A percentile compares a stretch with the other conserved stretches of the same genome.
Evolutionary conservation across 2,329 filamentous ascomycete genomes (phyloP).

Genomic region (Cercospora sp.): DNA sequence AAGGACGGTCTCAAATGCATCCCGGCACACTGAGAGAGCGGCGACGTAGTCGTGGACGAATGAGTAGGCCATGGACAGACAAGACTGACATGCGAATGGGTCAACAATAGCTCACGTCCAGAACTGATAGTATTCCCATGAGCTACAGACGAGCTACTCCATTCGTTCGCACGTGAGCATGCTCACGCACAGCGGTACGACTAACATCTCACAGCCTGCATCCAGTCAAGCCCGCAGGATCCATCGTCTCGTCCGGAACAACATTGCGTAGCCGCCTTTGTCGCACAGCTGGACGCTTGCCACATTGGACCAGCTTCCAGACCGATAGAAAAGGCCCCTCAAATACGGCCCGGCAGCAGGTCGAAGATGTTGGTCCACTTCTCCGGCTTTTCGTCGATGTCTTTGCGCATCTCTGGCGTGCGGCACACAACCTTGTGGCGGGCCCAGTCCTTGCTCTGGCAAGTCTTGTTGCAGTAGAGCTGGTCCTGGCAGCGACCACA

Average conservation of each 20-base stretch:
- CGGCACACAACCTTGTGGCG: constrained; percentile 14
- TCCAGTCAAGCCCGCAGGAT: background rate
- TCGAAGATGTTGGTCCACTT: constrained; percentile 13
- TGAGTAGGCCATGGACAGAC: background rate
- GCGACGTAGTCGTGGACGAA: background rate
- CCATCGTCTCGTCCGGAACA: background rate
- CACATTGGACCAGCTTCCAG: background rate
- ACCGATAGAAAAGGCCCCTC: background rate
- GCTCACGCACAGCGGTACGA: background rate
- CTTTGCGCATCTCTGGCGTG: constrained; percentile 2
- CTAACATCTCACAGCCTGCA: background rate
- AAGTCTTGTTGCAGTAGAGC: constrained; percentile 14
- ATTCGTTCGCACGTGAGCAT: background rate
- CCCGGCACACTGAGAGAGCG: background rate
- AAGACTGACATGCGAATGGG: background rate
- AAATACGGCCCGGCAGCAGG: background rate
- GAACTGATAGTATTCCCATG: background rate
- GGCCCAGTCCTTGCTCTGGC: constrained; percentile 10
- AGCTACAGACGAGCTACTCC: background rate
- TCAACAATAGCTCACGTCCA: background rate
- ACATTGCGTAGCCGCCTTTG: background rate
- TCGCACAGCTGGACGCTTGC: background rate
- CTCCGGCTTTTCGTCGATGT: background rate
- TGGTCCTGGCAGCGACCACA: constrained; percentile 5
- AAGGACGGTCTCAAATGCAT: background rate